Evolutionary conservation across 768 basidiomycete genomes (phyloP).

Genomic region (Pleurotus salmoneostramineus): DNA sequence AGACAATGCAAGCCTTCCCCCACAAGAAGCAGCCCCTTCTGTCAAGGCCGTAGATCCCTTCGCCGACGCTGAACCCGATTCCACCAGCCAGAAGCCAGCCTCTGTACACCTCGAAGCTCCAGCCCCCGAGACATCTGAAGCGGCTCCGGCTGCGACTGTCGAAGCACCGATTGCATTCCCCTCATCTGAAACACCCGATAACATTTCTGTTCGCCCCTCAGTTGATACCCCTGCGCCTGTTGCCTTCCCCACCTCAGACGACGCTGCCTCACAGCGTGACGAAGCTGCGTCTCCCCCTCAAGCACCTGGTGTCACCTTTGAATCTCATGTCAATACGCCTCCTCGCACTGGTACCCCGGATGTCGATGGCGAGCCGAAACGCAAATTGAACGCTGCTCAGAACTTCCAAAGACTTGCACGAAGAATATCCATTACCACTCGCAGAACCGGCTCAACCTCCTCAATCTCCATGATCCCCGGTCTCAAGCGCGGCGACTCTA

Average conservation of each 20-base stretch:
- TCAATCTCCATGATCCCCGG: slow-evolving; percentile 45
- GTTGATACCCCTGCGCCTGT: slow-evolving; percentile 15
- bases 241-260: slow-evolving; percentile 30
- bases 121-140: background rate
- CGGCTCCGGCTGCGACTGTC: slow-evolving; percentile 8
- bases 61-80: slow-evolving; percentile 22
- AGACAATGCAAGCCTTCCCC: slow-evolving; percentile 21
- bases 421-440: slow-evolving; percentile 62
- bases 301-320: slow-evolving; percentile 63
- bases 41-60: slow-evolving; percentile 24
- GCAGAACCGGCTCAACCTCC: slow-evolving; percentile 50
- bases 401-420: slow-evolving; percentile 82
- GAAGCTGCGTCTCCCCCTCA: slow-evolving; percentile 14
- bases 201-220: slow-evolving; percentile 8
- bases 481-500: slow-evolving; percentile 47
- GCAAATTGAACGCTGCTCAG: slow-evolving; percentile 79
- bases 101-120: slow-evolving; percentile 11
- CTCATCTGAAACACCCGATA: background rate
- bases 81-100: slow-evolving; percentile 13
- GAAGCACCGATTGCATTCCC: slow-evolving; percentile 12
- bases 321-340: slow-evolving; percentile 49
- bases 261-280: slow-evolving; percentile 14
- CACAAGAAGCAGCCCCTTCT: slow-evolving; percentile 11
- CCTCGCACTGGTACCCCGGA: slow-evolving; percentile 74
- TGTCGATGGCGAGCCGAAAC: slow-evolving; percentile 68